phyloP scores from a whole-genome alignment of 2,329 filamentous ascomycete genomes.

The Exophiala sideris region DNA sequence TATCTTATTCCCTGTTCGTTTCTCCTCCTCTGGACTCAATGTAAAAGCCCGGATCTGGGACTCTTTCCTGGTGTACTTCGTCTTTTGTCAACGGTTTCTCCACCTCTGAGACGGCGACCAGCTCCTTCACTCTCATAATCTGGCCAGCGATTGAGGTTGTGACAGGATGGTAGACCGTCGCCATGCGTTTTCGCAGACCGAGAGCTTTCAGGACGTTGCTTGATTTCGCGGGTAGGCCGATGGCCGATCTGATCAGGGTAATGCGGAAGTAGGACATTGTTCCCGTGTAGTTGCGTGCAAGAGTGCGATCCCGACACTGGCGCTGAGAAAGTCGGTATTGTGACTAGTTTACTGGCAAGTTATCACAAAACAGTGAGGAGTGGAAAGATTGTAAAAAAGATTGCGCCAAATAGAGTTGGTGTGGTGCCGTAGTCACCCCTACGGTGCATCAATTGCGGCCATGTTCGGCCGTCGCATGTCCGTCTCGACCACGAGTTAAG shows the following conservation, averaged over 20 bases:
- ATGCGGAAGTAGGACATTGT: constrained; percentile 65
- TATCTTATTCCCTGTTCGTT: constrained; percentile 5
- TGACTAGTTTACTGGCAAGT: too few species aligned
- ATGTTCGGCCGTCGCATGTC: too few species aligned
- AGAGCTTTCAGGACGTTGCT: constrained; percentile 79
- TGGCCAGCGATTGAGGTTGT: constrained; percentile 77
- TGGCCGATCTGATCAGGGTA: constrained; percentile 82
- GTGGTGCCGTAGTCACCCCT: neutral
- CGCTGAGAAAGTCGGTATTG: neutral
- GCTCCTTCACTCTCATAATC: constrained; percentile 90
- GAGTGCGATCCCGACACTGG: neutral
- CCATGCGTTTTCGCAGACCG: constrained; percentile 77
- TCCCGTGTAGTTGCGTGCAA: too few species aligned
- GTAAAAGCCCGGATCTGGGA: constrained; percentile 76
- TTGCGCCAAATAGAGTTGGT: neutral
- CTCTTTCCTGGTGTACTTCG: constrained; percentile 68
- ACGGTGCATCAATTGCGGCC: too few species aligned
- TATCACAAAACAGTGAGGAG: too few species aligned
- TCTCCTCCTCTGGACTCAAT: constrained; percentile 57
- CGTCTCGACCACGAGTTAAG: too few species aligned
- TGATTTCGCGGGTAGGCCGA: constrained; percentile 78
- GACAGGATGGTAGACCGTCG: constrained; percentile 86
- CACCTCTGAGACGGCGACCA: constrained; percentile 79
- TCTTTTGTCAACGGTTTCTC: constrained; percentile 59
- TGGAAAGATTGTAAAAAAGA: neutral